phyloP scores from a whole-genome alignment of 1,139 yeast species.

The Candida labiduridarum region DNA sequence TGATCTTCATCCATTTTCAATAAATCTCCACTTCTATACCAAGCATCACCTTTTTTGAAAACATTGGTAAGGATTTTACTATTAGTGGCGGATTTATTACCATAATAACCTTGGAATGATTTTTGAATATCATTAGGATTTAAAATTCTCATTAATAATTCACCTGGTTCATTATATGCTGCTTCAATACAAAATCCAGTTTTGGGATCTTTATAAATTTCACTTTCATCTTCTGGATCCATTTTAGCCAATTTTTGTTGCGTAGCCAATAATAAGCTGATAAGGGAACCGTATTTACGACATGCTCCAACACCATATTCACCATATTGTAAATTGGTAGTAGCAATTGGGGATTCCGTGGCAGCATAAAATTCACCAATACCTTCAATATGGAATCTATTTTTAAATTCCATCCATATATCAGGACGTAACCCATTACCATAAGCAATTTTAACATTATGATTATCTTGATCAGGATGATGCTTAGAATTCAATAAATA shows the following conservation, averaged over 20 bases:
- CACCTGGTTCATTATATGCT: constrained; percentile 72
- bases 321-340: constrained; percentile 80
- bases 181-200: constrained; percentile 59
- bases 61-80: constrained; percentile 75
- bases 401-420: constrained; percentile 82
- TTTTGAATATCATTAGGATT: constrained; percentile 63
- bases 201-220: constrained; percentile 67
- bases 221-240: constrained; percentile 80
- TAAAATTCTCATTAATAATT: constrained; percentile 73
- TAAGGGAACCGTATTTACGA: constrained; percentile 74
- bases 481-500: constrained; percentile 71
- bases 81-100: constrained; percentile 76
- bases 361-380: constrained; percentile 95
- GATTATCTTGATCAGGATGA: constrained; percentile 68
- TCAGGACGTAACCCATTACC: constrained; percentile 96
- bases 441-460: constrained; percentile 70
- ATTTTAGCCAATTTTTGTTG: constrained; percentile 69
- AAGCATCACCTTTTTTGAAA: constrained; percentile 85
- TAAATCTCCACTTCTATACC: constrained; percentile 88
- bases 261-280: constrained; percentile 53
- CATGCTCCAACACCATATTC: constrained; percentile 89
- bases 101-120: constrained; percentile 90
- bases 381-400: constrained; percentile 70
- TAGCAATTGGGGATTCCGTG: constrained; percentile 89
- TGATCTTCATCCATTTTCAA: constrained; percentile 70